Evolutionary conservation across 257 asterid genomes (phyloP), one percentile per base, ranked within the genome.

Genomic region (Solanum chaucha): DNA sequence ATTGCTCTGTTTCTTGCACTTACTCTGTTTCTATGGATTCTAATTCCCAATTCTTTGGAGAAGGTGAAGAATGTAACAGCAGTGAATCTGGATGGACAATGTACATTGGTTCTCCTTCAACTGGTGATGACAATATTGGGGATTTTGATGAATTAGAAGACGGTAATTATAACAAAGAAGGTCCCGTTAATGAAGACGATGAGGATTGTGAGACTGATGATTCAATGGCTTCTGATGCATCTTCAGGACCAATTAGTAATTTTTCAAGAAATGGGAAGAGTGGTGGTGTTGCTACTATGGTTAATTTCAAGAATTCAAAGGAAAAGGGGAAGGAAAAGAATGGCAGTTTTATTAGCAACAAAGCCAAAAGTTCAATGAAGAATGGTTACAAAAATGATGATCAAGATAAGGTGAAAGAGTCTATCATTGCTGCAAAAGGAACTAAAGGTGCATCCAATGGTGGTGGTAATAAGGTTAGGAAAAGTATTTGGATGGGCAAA

Each of bases 61-160:
- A 44, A 41, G 83, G 34, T 46, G 91, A 91, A 75, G 93, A 89
- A 85, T 91, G 93, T 65, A 88, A 91, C 70, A 91, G 93, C 90
- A 87, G 90, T 86, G 93, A 91, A 89, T 91, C 93, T 13, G 93
- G 93, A 6, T 91, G 93, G 93, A 91, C 93, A 26, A 89, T 89
- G 93, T 91, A 91, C 71, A 91, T 91, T 74, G 92, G 91, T 10
- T 89, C 92, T 28, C 88, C 93, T 46, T n/a, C 32, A 2, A 86
- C 48, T 15, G 73, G 35, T 15, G 86, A 78, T 9, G 88, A 48
- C 26, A 48, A 59, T 59, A 59, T 9, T 35, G 89, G 34, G 17
- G 81, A 67, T 26, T 85, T 48, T 48, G 74, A 85, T 48, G 87
- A 46, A 46, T 9, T 80, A 2, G 41, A 80, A 44, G 84, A 87